Evolutionary conservation across 257 asterid genomes (phyloP).

Genomic region (Mentha longifolia): DNA sequence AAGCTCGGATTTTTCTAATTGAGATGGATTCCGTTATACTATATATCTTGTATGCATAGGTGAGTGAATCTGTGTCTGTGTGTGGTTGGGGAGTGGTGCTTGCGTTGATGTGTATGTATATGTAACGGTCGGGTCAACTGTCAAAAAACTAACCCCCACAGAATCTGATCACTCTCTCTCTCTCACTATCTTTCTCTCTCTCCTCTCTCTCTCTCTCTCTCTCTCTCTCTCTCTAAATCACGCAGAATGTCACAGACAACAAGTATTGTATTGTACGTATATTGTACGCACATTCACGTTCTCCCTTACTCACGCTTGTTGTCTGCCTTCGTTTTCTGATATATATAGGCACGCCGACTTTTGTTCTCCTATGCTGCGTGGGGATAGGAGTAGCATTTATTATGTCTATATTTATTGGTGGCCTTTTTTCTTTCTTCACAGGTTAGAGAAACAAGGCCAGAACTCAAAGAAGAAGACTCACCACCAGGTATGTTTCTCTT

Average conservation of each 20-base stretch:
- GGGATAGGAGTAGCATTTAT: conserved; percentile 37
- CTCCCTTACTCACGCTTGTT: conserved; percentile 46
- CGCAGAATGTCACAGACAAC: conserved; percentile 40
- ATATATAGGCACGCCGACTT: conserved; percentile 52
- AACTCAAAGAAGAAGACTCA: conserved; percentile 55
- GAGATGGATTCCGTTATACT: conserved; percentile 36
- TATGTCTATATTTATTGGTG: conserved; percentile 37
- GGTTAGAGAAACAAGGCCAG: conserved; percentile 62
- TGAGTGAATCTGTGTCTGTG: conserved; percentile 31
- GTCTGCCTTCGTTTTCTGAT: conserved; percentile 55
- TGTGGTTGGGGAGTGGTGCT: conserved; percentile 35
- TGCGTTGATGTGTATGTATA: conserved; percentile 41
- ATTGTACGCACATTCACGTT: conserved; percentile 36
- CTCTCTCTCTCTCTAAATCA: conserved; percentile 49
- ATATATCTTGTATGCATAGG: conserved; percentile 28
- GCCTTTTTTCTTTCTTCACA: conserved; percentile 48
- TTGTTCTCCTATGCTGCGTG: conserved; percentile 39
- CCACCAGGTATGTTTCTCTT: conserved; percentile 58
- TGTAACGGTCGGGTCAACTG: conserved; percentile 87
- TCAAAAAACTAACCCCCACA: conserved; percentile 78
- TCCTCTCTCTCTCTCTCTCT: conserved; percentile 47
- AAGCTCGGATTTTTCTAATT: conserved; percentile 39
- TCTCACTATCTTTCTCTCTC: conserved; percentile 48
- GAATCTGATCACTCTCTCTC: conserved; percentile 73
- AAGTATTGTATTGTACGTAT: conserved; percentile 39